A percentile compares a stretch with the other conserved stretches of the same genome.
These are phyloP conservation scores for Phyllosticta ampelicida DNA, from an alignment of 2,329 filamentous ascomycete species.

Conservation along the genomic window DNA sequence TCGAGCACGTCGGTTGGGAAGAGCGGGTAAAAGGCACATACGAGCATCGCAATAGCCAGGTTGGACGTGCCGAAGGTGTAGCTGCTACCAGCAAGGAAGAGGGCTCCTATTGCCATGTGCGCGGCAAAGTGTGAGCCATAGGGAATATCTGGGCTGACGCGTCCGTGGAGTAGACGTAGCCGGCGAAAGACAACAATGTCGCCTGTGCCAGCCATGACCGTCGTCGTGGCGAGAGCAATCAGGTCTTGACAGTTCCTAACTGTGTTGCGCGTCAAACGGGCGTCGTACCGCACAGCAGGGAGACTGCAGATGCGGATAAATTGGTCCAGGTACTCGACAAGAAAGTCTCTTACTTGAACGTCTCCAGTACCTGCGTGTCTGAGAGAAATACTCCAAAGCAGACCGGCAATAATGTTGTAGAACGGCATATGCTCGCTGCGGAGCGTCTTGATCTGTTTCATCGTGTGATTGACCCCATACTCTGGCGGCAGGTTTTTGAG, in stretches of 20 bases:
- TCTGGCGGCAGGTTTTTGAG: constrained; percentile 57
- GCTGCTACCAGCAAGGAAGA: constrained; percentile 88
- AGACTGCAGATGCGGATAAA: constrained; percentile 69
- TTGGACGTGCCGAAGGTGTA: constrained; percentile 85
- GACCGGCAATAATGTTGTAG: constrained; percentile 80
- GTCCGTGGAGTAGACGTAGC: constrained; percentile 76
- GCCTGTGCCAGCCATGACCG: constrained; percentile 92
- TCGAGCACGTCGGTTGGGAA: constrained; percentile 85
- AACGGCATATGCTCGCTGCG: constrained; percentile 80
- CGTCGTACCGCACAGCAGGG: constrained; percentile 59
- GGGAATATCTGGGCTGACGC: constrained; percentile 69
- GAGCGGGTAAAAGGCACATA: constrained; percentile 88
- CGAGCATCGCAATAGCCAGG: constrained; percentile 70
- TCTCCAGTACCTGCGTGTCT: constrained; percentile 43
- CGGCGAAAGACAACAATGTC: constrained; percentile 78
- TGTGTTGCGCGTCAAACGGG: constrained; percentile 70
- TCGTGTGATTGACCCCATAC: constrained; percentile 52
- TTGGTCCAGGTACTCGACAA: constrained; percentile 76
- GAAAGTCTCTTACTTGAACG: constrained; percentile 60
- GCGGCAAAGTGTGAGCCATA: constrained; percentile 91
- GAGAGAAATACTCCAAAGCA: constrained; percentile 58
- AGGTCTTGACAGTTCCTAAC: constrained; percentile 87
- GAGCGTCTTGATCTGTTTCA: constrained; percentile 51
- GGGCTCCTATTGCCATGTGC: constrained; percentile 79
- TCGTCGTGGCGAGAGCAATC: constrained; percentile 68